These are phyloP conservation scores for Myxozyma kluyveri DNA, from an alignment of 805 yeast genomes.

Conservation along the genomic window DNA sequence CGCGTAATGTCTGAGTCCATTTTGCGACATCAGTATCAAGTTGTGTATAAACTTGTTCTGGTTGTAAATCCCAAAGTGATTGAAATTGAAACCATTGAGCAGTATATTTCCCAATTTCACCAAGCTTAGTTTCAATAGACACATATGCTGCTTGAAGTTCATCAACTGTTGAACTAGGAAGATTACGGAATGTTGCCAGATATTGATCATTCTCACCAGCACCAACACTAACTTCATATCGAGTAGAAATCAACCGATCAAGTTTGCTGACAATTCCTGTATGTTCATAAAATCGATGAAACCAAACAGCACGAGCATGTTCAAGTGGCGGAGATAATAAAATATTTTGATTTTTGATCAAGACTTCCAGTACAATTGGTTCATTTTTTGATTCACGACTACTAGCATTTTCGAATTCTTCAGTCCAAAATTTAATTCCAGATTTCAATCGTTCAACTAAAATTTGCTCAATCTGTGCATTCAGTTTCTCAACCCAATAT, in stretches of 20 bases:
- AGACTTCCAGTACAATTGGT: constrained; percentile 32
- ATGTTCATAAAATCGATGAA: constrained; percentile 25
- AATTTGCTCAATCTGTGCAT: constrained; percentile 36
- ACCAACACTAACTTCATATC: constrained; percentile 16
- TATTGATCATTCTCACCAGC: background rate
- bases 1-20: constrained; percentile 53
- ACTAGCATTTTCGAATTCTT: constrained; percentile 13
- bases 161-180: constrained; percentile 5
- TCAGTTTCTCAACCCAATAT: constrained; percentile 39
- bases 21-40: constrained; percentile 40
- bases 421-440: constrained; percentile 33
- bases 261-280: constrained; percentile 22
- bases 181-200: constrained; percentile 5
- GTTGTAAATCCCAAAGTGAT: constrained; percentile 56
- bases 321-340: constrained; percentile 35
- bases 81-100: constrained; percentile 56
- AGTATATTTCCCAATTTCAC: constrained; percentile 42
- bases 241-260: constrained; percentile 22
- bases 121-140: constrained; percentile 39
- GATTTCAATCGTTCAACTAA: constrained; percentile 37
- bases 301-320: constrained; percentile 29
- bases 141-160: constrained; percentile 24
- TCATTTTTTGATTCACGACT: constrained; percentile 1
- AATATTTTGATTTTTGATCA: constrained; percentile 34
- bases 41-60: constrained; percentile 41